Evolutionary conservation across 129 eudicot species (phyloP), one percentile per base, ranked within the genome.

Genomic region (Saposhnikovia divaricata): DNA sequence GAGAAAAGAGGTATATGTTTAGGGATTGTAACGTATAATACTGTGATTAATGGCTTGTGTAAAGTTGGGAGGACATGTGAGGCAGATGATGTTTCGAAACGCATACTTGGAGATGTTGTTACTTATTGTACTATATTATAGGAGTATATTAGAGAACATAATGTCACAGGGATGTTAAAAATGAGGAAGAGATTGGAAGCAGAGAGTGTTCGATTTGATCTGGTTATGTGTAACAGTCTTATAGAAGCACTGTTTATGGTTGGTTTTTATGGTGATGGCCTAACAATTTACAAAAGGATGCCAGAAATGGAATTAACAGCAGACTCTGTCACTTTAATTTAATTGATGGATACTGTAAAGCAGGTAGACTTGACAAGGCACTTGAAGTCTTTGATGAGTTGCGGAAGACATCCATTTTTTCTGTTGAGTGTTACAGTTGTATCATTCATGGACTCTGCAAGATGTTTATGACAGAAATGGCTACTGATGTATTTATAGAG

Each of bases 341-440:
- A 86, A 87, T 92, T 81, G 86, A 90, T 34, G 96, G 93, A 61
- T 92, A 84, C 80, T 90, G 88, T 81, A 90, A 89, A 86, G 81
- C 74, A 16, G 90, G 93, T 38, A 82, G 91, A 81, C 80, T 92
- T 68, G 89, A 81, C 31, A 90, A 90, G 76, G 97, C 97, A 23
- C 91, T 90, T 59, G 91, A 84, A 84, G 78, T 92, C 75, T 90
- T 92, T 68, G 91, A 90, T 77, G 91, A 90, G 53, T 90, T 87
- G 55, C 75, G 90, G 48, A 78, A 27, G 75, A 83, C 89, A 77
- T 84, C 90, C 43, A 80, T 66, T 76, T 73, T 85, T 84, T 88
- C 96, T 31, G 88, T 79, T 77, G 83, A 80, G 16, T 85, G 91
- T 75, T 92, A 90, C 81, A 80, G 86, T 80, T 84, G 88, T 86